Percentiles rank a stretch among this genome's conserved stretches.
Evolutionary conservation across 768 basidiomycete genomes (phyloP).

Genomic region (Myochromella boudieri): DNA sequence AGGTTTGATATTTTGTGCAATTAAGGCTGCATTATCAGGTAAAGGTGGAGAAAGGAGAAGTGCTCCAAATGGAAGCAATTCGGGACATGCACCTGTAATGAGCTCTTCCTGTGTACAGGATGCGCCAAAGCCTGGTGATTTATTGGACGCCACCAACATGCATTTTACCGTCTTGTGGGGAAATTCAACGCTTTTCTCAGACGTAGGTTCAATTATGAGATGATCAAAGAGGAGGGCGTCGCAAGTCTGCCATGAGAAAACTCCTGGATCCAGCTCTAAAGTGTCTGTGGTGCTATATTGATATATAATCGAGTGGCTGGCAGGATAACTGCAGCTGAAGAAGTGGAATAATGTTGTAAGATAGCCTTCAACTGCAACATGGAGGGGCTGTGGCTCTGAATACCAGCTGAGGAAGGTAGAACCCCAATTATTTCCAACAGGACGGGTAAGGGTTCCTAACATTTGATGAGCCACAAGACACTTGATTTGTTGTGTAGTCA

Average conservation of each 20-base stretch:
- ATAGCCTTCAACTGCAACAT: constrained; percentile 28
- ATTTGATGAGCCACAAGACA: constrained; percentile 30
- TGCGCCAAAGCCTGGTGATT: constrained; percentile 30
- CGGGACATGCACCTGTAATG: constrained; percentile 28
- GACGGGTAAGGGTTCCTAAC: constrained; percentile 27
- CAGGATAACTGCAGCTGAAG: constrained; percentile 13
- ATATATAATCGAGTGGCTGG: constrained; percentile 2
- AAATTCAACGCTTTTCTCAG: constrained; percentile 22
- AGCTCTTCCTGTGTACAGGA: constrained; percentile 34
- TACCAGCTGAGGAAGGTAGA: constrained; percentile 33
- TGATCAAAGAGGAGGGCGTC: constrained; percentile 17
- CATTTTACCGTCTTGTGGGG: constrained; percentile 23
- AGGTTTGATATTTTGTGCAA: constrained; percentile 22
- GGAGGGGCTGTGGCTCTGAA: constrained; percentile 24
- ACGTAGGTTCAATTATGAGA: constrained; percentile 20
- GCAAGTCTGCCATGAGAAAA: constrained; percentile 6
- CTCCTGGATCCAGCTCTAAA: constrained; percentile 1
- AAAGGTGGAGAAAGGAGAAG: constrained; percentile 29
- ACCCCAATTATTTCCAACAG: constrained; percentile 28
- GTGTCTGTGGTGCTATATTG: background rate
- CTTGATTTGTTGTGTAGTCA: constrained; percentile 22
- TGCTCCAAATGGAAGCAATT: constrained; percentile 27
- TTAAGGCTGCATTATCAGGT: constrained; percentile 23
- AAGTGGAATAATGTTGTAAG: constrained; percentile 28
- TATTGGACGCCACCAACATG: constrained; percentile 29